These are phyloP conservation scores for Parathielavia hyrcaniae DNA, from an alignment of 495 filamentous ascomycete genomes.

Conservation along the genomic window DNA sequence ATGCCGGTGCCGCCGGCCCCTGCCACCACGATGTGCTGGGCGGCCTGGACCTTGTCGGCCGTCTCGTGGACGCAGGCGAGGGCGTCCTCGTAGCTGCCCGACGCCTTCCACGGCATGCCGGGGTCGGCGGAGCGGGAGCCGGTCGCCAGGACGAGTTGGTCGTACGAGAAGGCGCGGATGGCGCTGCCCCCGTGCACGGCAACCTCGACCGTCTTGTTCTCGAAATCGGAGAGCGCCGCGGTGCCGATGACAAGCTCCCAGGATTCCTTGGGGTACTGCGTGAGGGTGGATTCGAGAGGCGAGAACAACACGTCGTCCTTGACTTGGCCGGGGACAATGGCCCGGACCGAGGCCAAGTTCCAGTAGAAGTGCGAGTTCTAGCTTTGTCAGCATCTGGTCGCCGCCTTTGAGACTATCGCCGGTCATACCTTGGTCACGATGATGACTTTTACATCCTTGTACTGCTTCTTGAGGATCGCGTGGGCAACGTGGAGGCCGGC, in stretches of 20 bases:
- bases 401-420: not conserved
- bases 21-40: slow-evolving; percentile 41
- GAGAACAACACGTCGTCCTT: slow-evolving; percentile 45
- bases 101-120: slow-evolving; percentile 41
- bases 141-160: slow-evolving; percentile 84
- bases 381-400: slow-evolving; percentile 18
- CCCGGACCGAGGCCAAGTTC: slow-evolving; percentile 51
- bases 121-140: slow-evolving; percentile 65
- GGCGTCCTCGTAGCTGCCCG: slow-evolving; percentile 35
- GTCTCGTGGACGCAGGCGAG: slow-evolving; percentile 26
- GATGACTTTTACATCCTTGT: slow-evolving; percentile 41
- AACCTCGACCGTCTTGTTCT: slow-evolving; percentile 54
- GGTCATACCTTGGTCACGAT: slow-evolving; percentile 41
- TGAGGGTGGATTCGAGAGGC: slow-evolving; percentile 37
- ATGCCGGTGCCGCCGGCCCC: slow-evolving; percentile 42
- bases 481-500: slow-evolving; percentile 49
- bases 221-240: slow-evolving; percentile 34
- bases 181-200: slow-evolving; percentile 27
- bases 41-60: slow-evolving; percentile 28
- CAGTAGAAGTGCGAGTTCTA: slow-evolving; percentile 53
- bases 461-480: slow-evolving; percentile 45
- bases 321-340: slow-evolving; percentile 45
- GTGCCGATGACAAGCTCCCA: slow-evolving; percentile 42
- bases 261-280: slow-evolving; percentile 34
- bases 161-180: slow-evolving; percentile 49